These are phyloP conservation scores for Drechslerella dactyloides DNA, from an alignment of 2,329 filamentous ascomycete species.

Conservation along the genomic window DNA sequence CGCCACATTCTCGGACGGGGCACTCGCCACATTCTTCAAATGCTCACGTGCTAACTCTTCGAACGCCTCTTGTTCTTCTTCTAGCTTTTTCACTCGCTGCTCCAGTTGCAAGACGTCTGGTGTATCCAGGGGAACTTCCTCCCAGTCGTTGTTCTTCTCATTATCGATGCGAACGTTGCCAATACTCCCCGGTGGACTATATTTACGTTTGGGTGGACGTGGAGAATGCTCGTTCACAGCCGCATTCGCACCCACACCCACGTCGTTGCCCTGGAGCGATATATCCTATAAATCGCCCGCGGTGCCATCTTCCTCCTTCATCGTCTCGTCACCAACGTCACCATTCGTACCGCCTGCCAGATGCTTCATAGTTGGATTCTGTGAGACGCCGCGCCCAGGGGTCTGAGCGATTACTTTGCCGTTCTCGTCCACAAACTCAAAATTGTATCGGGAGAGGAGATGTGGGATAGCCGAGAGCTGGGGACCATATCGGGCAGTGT, in stretches of 20 bases:
- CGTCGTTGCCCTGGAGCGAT: conserved; percentile 5
- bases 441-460: conserved; percentile 91
- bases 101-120: conserved; percentile 12
- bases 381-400: conserved; percentile 66
- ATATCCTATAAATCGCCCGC: conserved; percentile 45
- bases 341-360: conserved; percentile 32
- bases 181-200: too few relatives aligned
- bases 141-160: conserved; percentile 9
- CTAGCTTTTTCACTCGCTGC: neutral
- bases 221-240: too few relatives aligned
- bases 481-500: conserved; percentile 90
- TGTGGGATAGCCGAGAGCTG: conserved; percentile 97
- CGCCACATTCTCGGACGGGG: neutral
- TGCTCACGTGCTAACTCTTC: too few relatives aligned
- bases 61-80: neutral
- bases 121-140: conserved; percentile 21
- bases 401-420: conserved; percentile 85
- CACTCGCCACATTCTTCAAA: neutral
- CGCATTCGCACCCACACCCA: neutral
- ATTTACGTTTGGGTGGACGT: too few relatives aligned
- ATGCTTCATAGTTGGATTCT: conserved; percentile 32
- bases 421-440: conserved; percentile 94
- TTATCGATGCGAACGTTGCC: neutral
- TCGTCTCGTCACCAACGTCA: conserved; percentile 35
- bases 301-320: conserved; percentile 45